These are phyloP conservation scores for Boletus reticulatus DNA, from an alignment of 768 basidiomycete species.

Conservation along the genomic window DNA sequence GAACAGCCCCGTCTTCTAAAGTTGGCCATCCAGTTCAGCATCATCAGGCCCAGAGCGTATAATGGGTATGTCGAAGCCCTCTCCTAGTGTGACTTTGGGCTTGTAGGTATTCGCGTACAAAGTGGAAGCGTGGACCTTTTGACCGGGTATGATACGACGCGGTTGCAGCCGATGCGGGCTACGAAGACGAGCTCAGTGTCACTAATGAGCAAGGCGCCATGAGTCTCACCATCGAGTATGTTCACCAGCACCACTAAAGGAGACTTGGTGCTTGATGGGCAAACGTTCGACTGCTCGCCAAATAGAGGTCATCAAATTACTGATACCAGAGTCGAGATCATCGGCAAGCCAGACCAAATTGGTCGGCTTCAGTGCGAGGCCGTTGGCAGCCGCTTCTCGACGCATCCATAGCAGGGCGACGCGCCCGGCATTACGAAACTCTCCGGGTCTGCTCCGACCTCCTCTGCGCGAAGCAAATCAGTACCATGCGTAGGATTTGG, in stretches of 20 bases:
- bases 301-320: neutral
- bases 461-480: neutral
- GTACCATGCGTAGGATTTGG: neutral
- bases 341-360: neutral
- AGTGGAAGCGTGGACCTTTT: constrained; percentile 27
- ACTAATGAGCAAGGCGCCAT: neutral
- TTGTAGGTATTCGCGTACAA: constrained; percentile 20
- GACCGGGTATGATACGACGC: constrained; percentile 28
- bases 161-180: constrained; percentile 18
- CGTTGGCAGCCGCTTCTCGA: constrained; percentile 1
- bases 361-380: neutral
- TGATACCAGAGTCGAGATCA: constrained; percentile 4
- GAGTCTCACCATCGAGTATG: neutral
- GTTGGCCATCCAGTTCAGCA: neutral
- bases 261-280: neutral
- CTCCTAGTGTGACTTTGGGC: constrained; percentile 17
- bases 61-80: constrained; percentile 24
- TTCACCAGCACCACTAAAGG: constrained; percentile 10
- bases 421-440: neutral
- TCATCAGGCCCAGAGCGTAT: neutral
- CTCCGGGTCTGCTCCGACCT: neutral
- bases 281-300: neutral
- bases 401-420: constrained; percentile 10
- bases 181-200: neutral
- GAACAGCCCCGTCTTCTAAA: constrained; percentile 24